Percentiles rank a stretch among this genome's conserved stretches.
Conservation (phyloP, 768 basidiomycete genomes). For the Mycena galericulata region DNA sequence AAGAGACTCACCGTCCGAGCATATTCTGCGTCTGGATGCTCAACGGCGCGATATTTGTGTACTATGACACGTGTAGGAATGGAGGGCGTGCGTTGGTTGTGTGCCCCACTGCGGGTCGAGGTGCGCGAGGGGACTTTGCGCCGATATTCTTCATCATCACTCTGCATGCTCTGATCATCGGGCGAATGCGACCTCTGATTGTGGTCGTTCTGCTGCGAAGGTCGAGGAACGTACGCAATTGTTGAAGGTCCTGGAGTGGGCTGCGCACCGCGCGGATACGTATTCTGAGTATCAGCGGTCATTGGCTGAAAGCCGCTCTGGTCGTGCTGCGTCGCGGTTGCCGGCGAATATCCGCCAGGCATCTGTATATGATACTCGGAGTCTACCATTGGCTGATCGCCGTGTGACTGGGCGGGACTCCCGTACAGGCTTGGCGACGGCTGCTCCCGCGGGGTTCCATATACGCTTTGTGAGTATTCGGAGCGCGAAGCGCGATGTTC, state of each 20-base stretch:
- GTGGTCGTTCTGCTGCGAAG: not conserved
- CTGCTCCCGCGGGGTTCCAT: not conserved
- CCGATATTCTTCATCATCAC: not conserved
- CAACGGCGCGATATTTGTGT: not conserved
- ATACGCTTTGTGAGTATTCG: not conserved
- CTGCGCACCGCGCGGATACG: not conserved
- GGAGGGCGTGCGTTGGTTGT: not conserved
- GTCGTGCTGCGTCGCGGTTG: not conserved
- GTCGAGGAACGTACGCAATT: not conserved
- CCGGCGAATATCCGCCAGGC: not conserved
- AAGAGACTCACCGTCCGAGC: not conserved
- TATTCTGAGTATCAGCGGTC: not conserved
- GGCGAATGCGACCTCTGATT: not conserved
- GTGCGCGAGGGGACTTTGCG: not conserved
- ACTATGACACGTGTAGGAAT: not conserved
- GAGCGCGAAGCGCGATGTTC: not conserved
- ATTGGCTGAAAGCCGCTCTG: not conserved
- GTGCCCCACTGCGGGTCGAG: not conserved
- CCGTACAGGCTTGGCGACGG: not conserved
- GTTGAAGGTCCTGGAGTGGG: not conserved
- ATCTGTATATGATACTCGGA: not conserved
- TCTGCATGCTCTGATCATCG: not conserved
- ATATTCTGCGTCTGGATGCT: not conserved
- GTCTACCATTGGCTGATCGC: not conserved
- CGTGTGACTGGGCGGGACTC: not conserved